Evolutionary conservation across 345 rosid species (phyloP), one percentile per base, ranked within the genome.

Genomic region (Sisymbrium altissimum): DNA sequence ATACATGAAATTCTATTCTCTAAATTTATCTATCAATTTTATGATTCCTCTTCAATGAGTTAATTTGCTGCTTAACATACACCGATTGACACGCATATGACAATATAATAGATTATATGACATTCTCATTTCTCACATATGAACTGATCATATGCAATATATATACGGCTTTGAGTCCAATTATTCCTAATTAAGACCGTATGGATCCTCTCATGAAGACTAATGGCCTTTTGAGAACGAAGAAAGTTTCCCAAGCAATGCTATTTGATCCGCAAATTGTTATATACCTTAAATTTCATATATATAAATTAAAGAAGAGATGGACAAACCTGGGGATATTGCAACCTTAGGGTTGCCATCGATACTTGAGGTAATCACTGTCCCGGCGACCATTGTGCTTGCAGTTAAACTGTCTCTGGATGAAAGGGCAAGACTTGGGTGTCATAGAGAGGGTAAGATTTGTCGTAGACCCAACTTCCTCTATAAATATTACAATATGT

Each of bases 401-500:
- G 81, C 93, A 91, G 68, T 89, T 79, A 64, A 91, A 91, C 59
- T 79, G 70, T 72, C 35, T 73, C 73, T 82, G 80, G 1, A 89
- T 56, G 78, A 91, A 89, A 0, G 83, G 81, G 32, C 97, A 91
- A 15, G 59, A 41, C 1, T 68, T 13, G 61, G 83, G 19, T n/a
- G 46, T 80, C 70, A 33, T 89, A 91, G 8, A 83, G 81, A 75
- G 88, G 87, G 63, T 85, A 83, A 9, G 86, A 77, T 23, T 72
- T 43, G 75, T 86, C 95, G 45, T 68, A 66, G 46, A 90, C 85
- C 97, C 97, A 90, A 25, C 69, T 83, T 44, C 97, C 97, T 6
- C 58, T 33, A 43, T 73, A 90, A 38, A 83, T 53, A 71, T 79
- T 59, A 56, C 79, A 79, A 52, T 10, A 40, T 7, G 3, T 59